Conservation (phyloP, 176 grass and related monocot genomes). For the Puya raimondii region DNA sequence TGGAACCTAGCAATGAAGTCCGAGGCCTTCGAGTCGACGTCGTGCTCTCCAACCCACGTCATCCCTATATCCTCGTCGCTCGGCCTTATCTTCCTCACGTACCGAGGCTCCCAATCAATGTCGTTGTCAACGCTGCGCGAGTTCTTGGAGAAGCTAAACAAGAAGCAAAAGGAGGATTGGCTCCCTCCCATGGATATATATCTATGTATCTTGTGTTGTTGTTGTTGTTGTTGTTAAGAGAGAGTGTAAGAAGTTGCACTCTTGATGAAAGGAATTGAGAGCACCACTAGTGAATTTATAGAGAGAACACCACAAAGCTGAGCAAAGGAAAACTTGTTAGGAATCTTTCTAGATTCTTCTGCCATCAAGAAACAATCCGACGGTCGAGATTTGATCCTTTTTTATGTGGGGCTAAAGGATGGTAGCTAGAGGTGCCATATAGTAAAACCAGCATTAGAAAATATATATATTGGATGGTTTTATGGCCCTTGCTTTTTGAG, state of each 20-base stretch:
- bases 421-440: not conserved
- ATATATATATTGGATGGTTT: not conserved
- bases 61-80: conserved; percentile 6
- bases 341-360: not conserved
- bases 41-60: conserved; percentile 2
- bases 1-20: conserved; percentile 19
- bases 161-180: conserved; percentile 14
- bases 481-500: too few species aligned
- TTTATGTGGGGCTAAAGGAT: not conserved
- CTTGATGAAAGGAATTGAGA: too few species aligned
- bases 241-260: too few species aligned
- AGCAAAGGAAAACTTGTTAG: too few species aligned
- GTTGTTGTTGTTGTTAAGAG: not conserved
- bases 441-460: not conserved
- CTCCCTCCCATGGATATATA: not conserved
- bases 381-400: not conserved
- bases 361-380: not conserved
- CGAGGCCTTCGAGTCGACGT: conserved; percentile 13
- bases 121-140: not conserved
- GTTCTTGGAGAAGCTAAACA: conserved; percentile 3
- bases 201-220: not conserved
- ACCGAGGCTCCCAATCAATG: not conserved
- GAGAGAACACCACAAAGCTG: too few species aligned
- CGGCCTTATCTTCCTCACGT: conserved; percentile 5
- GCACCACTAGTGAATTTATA: too few species aligned